Evolutionary conservation across 1,139 yeast genomes (phyloP).

Genomic region (Pichia sp.): DNA sequence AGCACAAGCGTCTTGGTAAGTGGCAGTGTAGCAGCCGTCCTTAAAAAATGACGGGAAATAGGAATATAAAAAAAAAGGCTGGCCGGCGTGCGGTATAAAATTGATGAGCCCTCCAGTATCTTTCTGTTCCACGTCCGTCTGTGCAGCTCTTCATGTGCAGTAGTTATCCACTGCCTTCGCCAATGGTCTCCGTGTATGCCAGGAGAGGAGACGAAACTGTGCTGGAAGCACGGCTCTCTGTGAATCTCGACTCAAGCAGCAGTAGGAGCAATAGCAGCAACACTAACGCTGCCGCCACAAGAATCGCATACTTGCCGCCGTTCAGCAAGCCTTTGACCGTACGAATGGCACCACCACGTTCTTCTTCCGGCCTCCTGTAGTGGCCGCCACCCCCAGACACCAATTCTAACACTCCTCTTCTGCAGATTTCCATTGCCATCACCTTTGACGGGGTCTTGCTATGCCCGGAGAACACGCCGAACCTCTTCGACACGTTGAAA

Average conservation of each 20-base stretch:
- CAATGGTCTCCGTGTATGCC: not conserved
- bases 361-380: not conserved
- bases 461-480: conserved; percentile 7
- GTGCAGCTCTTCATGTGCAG: not conserved
- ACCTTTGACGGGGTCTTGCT: conserved; percentile 1
- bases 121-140: not conserved
- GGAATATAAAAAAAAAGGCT: not conserved
- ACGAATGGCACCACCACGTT: not conserved
- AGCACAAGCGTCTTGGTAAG: not conserved
- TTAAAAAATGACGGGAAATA: not conserved
- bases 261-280: not conserved
- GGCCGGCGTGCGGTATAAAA: not conserved
- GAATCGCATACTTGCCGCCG: conserved; percentile 6
- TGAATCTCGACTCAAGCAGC: not conserved
- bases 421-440: conserved; percentile 1
- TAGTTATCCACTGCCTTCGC: not conserved
- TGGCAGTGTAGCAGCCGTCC: not conserved
- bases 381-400: not conserved
- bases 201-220: not conserved
- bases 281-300: not conserved
- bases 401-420: not conserved
- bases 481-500: not conserved
- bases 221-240: not conserved
- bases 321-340: conserved; percentile 1
- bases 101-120: not conserved